Percentiles rank a stretch among this genome's conserved stretches.
These are phyloP conservation scores for Vaucheria bursata DNA, from an alignment of 352 stramenopile species.

Conservation along the genomic window DNA sequence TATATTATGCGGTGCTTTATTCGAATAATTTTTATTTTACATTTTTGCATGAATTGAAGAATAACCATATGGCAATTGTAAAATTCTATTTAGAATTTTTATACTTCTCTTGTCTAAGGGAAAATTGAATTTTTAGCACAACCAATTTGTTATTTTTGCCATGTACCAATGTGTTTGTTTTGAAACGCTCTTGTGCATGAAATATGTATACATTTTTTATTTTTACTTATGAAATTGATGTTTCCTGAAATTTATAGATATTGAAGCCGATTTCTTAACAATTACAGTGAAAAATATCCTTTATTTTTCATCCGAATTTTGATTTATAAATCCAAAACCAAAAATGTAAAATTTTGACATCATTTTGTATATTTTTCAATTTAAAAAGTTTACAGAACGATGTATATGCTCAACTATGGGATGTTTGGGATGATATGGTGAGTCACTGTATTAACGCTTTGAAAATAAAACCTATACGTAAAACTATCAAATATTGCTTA, in stretches of 20 bases:
- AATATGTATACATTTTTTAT: slow-evolving; percentile 3
- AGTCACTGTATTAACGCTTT: slow-evolving; percentile 68
- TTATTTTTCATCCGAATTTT: not conserved
- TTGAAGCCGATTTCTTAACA: not conserved
- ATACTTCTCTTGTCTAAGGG: too few species aligned
- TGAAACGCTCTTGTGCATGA: too few species aligned
- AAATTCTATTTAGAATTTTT: too few species aligned
- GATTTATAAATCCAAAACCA: not conserved
- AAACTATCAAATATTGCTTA: not conserved
- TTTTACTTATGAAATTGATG: not conserved
- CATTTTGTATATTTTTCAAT: not conserved
- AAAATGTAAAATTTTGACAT: not conserved
- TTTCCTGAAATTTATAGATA: not conserved
- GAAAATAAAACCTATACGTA: slow-evolving; percentile 8
- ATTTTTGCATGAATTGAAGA: too few species aligned
- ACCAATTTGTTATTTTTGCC: too few species aligned
- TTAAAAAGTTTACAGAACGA: slow-evolving; percentile 58
- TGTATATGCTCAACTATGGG: slow-evolving; percentile 70
- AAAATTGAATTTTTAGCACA: too few species aligned
- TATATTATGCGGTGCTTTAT: too few species aligned
- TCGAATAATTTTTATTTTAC: too few species aligned
- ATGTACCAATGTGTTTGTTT: too few species aligned
- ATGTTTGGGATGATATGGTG: slow-evolving; percentile 75
- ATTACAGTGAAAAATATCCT: not conserved
- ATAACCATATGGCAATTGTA: not conserved